A percentile compares a stretch with the other conserved stretches of the same genome.
These are phyloP conservation scores for Picochlorum sp. DNA, from an alignment of 139 green algal genomes.

Conservation along the genomic window DNA sequence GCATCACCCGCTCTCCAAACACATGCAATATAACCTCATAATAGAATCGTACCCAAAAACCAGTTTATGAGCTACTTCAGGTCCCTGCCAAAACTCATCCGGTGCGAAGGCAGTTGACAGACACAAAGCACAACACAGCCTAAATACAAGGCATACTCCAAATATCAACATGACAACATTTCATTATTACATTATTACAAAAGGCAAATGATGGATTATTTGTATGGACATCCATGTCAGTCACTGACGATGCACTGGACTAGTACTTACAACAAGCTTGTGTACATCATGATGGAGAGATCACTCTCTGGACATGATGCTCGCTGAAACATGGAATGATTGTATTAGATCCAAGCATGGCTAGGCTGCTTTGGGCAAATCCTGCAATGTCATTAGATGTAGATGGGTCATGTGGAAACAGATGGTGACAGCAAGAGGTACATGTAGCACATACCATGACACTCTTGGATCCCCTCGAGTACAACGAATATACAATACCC, in stretches of 20 bases:
- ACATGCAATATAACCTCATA: background rate
- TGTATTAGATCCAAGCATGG: no score
- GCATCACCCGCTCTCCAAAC: background rate
- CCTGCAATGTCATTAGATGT: no score
- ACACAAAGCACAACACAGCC: slow-evolving; percentile 28
- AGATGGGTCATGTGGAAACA: no score
- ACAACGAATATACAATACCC: slow-evolving; percentile 45
- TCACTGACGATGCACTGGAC: no score
- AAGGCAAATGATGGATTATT: no score
- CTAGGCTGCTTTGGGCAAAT: no score
- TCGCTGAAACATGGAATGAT: background rate
- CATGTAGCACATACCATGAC: background rate
- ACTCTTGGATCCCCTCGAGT: background rate
- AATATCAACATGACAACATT: background rate
- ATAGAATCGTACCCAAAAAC: slow-evolving; percentile 44
- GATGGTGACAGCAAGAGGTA: no score
- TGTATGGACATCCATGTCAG: no score
- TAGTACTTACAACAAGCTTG: no score
- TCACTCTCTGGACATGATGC: background rate
- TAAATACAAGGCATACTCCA: slow-evolving; percentile 12
- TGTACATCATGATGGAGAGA: no score
- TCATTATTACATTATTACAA: background rate
- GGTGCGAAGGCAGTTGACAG: slow-evolving; percentile 56
- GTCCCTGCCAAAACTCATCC: slow-evolving; percentile 68
- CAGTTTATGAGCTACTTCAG: slow-evolving; percentile 55